These are phyloP conservation scores for Nelumbo lutea DNA, from an alignment of 164 flowering plant species.

Conservation along the genomic window DNA sequence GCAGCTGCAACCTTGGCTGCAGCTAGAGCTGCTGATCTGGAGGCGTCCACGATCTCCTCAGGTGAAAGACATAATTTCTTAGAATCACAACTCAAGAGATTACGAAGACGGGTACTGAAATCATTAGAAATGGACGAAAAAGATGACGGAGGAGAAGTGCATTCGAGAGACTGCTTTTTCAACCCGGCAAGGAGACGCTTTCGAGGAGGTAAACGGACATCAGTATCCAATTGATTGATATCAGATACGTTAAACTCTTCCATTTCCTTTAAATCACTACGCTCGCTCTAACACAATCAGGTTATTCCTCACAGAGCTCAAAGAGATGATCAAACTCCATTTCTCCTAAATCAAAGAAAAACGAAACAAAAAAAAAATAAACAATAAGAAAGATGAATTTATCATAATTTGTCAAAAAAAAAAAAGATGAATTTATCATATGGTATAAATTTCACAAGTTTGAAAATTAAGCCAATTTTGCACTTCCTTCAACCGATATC, in stretches of 20 bases:
- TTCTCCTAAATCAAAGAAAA: background rate
- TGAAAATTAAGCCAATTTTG: background rate
- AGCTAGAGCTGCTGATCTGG: conserved; percentile 56
- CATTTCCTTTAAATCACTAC: conserved; percentile 6
- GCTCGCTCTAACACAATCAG: background rate
- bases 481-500: background rate
- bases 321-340: background rate
- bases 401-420: no score
- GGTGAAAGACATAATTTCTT: conserved; percentile 35
- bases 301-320: conserved; percentile 3
- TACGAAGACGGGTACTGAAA: conserved; percentile 34
- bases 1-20: conserved; percentile 64
- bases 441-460: background rate
- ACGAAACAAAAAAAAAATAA: no score
- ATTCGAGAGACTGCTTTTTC: conserved; percentile 56
- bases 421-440: no score
- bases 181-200: conserved; percentile 86
- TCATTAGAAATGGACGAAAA: conserved; percentile 29
- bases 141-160: conserved; percentile 19
- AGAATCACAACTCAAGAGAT: conserved; percentile 29
- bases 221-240: conserved; percentile 56
- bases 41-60: conserved; percentile 65
- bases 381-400: no score
- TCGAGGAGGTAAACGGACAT: conserved; percentile 79
- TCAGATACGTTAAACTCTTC: conserved; percentile 50